These are phyloP conservation scores for Mucor indicus DNA, from an alignment of 371 early-diverging fungal species.

Conservation along the genomic window DNA sequence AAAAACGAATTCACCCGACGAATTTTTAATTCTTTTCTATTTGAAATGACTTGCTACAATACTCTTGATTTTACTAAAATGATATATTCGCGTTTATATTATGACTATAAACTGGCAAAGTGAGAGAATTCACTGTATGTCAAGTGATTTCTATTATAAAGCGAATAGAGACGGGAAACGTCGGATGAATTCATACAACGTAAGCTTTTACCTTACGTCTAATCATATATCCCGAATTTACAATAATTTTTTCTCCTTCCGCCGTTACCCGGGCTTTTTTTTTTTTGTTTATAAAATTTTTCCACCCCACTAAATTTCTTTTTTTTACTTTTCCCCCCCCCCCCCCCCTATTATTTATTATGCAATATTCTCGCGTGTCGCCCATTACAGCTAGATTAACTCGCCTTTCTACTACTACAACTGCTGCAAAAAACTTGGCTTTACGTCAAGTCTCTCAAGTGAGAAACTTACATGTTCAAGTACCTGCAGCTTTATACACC, in stretches of 20 bases:
- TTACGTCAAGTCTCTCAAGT: slow-evolving; percentile 27
- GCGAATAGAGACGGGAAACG: background rate
- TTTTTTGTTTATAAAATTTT: background rate
- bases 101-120: background rate
- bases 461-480: slow-evolving; percentile 45
- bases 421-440: slow-evolving; percentile 8
- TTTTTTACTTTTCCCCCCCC: background rate
- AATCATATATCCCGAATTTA: slow-evolving; percentile 4
- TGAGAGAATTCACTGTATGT: background rate
- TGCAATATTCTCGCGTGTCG: slow-evolving; percentile 32
- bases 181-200: too few relatives aligned
- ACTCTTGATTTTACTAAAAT: too few relatives aligned
- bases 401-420: slow-evolving; percentile 13
- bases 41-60: background rate
- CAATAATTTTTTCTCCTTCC: slow-evolving; percentile 13
- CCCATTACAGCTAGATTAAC: slow-evolving; percentile 15
- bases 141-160: background rate
- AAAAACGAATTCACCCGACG: slow-evolving; percentile 1
- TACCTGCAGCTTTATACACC: slow-evolving; percentile 36
- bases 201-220: background rate
- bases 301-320: background rate
- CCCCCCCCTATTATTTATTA: slow-evolving; percentile 3
- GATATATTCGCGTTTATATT: too few relatives aligned
- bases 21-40: background rate
- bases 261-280: slow-evolving; percentile 10